These are phyloP conservation scores for Saxophila tyrrhenica DNA, from an alignment of 495 filamentous ascomycete species.

Conservation along the genomic window DNA sequence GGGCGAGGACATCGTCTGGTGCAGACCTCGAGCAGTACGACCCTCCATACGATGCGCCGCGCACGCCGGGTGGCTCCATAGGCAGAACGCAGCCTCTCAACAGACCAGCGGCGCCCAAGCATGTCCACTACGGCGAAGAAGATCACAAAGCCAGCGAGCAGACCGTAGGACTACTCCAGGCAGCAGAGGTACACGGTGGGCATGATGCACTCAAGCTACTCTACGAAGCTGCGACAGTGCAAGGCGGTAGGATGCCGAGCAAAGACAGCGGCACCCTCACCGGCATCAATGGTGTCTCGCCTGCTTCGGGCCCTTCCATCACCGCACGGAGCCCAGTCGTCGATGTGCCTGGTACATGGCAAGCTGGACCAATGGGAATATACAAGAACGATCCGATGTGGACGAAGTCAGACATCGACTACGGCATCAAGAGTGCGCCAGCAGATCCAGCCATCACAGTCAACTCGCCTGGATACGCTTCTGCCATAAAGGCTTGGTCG, in stretches of 20 bases:
- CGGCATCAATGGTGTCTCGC: slow-evolving; percentile 17
- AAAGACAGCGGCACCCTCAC: slow-evolving; percentile 21
- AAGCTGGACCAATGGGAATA: slow-evolving; percentile 4
- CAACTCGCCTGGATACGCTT: slow-evolving; percentile 29
- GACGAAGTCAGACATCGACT: slow-evolving; percentile 2
- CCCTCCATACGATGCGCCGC: slow-evolving; percentile 32
- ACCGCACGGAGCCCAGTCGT: slow-evolving; percentile 23
- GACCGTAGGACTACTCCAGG: slow-evolving; percentile 52
- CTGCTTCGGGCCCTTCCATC: slow-evolving; percentile 18
- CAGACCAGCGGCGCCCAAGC: slow-evolving; percentile 25
- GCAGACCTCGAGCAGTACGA: slow-evolving; percentile 5
- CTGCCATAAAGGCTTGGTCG: slow-evolving; percentile 77
- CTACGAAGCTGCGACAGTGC: slow-evolving; percentile 50
- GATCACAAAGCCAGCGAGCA: slow-evolving; percentile 42
- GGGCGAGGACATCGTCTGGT: slow-evolving; percentile 14
- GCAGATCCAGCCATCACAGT: slow-evolving; percentile 18
- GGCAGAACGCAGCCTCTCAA: slow-evolving; percentile 46
- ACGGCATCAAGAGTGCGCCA: slow-evolving; percentile 1
- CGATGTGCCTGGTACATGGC: background rate
- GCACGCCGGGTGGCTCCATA: slow-evolving; percentile 53
- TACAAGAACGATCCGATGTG: slow-evolving; percentile 7
- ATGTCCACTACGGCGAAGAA: slow-evolving; percentile 25
- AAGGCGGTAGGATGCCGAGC: slow-evolving; percentile 25
- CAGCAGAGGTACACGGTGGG: slow-evolving; percentile 51
- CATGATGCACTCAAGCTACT: slow-evolving; percentile 61